Base-by-base conservation (phyloP, 352 stramenopile genomes). In the Phytopythium aichiense region DNA sequence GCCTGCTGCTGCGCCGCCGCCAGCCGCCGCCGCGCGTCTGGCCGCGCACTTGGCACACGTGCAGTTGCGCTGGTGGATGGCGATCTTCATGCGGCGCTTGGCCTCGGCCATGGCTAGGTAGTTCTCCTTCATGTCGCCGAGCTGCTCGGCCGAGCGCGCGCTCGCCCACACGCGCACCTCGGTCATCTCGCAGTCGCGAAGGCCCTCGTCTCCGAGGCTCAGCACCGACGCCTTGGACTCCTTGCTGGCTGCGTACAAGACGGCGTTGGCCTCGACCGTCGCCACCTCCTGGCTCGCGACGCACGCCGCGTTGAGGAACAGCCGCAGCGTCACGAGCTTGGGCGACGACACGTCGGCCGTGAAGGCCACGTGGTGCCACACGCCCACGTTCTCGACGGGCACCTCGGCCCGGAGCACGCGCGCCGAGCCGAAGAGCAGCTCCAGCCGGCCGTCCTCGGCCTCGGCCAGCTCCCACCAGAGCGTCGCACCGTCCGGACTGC, bases 91-190 rank as follows among this genome's bases (percentile, higher is more conserved):
- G 58, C 81, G 79, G 58, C 80, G 81, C 69, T 92, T 93, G 42
- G 78, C 73, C 58, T 95, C 84, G 22, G 86, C 84, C 51, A 93
- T 77, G n/a, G 79, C 75, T 64, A 95, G 70, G 70, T 93, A 95
- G 67, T 92, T 95, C 50, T 93, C 84, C 51, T 91, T 91, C 84
- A 92, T 93, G 70, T 93, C 86, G 56, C 66, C 76, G 40, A 94
- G 63, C 43, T 94, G 86, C 51, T 92, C 77, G 46, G 66, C 64
- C n/a, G 80, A 90, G 18, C 86, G 79, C 2, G 80, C 77, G 5
- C 67, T 87, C 0, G 86, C 84, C 86, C 84, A 95, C 11, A 93
- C 58, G n/a, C 84, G 76, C 46, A 93, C 79, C 56, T 95, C 86
- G 2, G 84, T 89, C 67, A 93, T 68, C 45, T 93, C 79, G 46